Conservation (phyloP, 257 asterid genomes). For the Marsdenia floribunda region DNA sequence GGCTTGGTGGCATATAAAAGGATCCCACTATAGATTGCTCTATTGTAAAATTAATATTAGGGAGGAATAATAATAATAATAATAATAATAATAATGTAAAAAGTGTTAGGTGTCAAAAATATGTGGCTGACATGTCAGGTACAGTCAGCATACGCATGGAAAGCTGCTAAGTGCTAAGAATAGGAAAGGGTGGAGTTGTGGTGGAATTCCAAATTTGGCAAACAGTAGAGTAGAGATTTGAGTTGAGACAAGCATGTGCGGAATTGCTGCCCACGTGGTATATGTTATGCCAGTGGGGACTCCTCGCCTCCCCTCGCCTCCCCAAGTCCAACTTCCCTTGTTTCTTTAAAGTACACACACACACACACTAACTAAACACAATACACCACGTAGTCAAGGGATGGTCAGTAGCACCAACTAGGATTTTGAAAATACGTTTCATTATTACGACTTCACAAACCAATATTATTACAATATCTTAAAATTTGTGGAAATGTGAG, state of each 20-base stretch:
- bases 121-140: conserved; percentile 10
- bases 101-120: conserved; percentile 14
- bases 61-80: too few relatives aligned
- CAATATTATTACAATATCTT: too few relatives aligned
- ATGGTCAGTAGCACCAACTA: background rate
- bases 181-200: conserved; percentile 7
- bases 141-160: conserved; percentile 22
- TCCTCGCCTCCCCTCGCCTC: background rate
- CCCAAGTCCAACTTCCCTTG: background rate
- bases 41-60: background rate
- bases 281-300: conserved; percentile 18
- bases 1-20: background rate
- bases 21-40: conserved; percentile 12
- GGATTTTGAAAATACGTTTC: background rate
- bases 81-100: too few relatives aligned
- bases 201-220: conserved; percentile 17
- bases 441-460: background rate
- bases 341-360: too few relatives aligned
- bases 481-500: background rate
- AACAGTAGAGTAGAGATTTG: conserved; percentile 10
- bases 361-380: too few relatives aligned
- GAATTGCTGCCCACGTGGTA: conserved; percentile 27
- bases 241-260: conserved; percentile 12
- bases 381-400: background rate
- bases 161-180: background rate